Evolutionary conservation across 306 rosid species (phyloP), one percentile per base, ranked within the genome.

Genomic region (Prunus armeniaca): DNA sequence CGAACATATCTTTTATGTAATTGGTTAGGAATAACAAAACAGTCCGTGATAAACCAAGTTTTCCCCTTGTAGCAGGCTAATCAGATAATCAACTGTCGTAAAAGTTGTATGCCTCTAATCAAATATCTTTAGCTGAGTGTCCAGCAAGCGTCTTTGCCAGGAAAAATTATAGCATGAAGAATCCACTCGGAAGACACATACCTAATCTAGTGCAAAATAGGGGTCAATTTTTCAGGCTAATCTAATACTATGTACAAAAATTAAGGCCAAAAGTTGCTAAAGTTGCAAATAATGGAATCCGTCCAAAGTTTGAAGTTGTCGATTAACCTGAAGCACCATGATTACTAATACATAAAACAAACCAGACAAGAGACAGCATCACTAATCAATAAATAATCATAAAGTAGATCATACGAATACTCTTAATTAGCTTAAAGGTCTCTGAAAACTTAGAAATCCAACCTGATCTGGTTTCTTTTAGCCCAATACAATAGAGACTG

Each of bases 231-330:
- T 70, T 55, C 30, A 50, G 49, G 69, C 71, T 24, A 17, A 28
- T 47, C 52, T 11, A 47, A 38, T 51, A 13, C 3, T 13, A 12
- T 49, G 65, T 38, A 49, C 71, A 63, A 64, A 69, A 28, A 43
- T 41, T 50, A 77, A 65, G 34, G 58, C 46, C 27, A 65, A 77
- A 77, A 76, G 85, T 32, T 60, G 41, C 32, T 61, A 75, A 69
- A 75, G 76, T 49, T 47, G 46, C 58, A 19, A 32, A 43, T 19
- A 63, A 22, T 74, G 57, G 66, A 74, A 58, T 79, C 70, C 77
- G 17, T 67, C 65, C 58, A 74, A 74, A 72, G 57, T 74, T 17
- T 67, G 60, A 17, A 73, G 74, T 25, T 72, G 34, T 73, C 66
- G n/a, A n/a, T 45, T 62, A 71, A 45, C 32, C 14, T 30, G 25